Base-by-base conservation (phyloP, 2,329 filamentous ascomycete species). In the Pseudogymnoascus sp. region DNA sequence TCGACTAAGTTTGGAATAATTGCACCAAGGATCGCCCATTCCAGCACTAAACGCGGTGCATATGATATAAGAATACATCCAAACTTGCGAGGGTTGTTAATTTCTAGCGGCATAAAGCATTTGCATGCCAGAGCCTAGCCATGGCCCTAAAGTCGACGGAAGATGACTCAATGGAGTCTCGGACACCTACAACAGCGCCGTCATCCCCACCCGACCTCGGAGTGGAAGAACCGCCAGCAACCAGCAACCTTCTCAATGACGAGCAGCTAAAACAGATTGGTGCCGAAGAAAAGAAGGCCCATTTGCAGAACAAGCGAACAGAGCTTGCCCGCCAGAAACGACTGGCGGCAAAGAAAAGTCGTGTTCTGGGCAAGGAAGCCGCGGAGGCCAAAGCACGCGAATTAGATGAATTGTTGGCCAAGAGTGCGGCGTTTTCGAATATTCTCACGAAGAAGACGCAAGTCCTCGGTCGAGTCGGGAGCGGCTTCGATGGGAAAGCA, bases 401-500 rank as follows among this genome's bases (percentile, higher is more conserved):
- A 63, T 75, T 88, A 0, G 83, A 88, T 25, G 80, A 84, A 59
- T 74, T 88, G 1, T 75, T 88, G 0, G 77, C 77, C 43, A 84
- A 87, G 69, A 85, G 82, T 59, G 83, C 80, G 8, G 80, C 84
- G 0, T 88, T 88, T 63, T 84, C 82, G 21, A 82, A 86, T 38
- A 86, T 87, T 8, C 70, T 88, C 1, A 87, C 84, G 0, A 82
- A 84, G 63, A 88, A 87, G 73, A 88, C 85, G 0, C 79, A 85
- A 60, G 84, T 83, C 0, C 76, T 88, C 0, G 85, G 85, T 1
- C 80, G 84, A 1, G 84, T 88, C 0, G 85, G 85, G 2, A 84
- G 82, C 2, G 79, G 80, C 7, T 77, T 88, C 1, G 83, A 86
- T 63, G 85, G 84, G 11, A 81, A 86, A 68, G 77, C 81, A 0